These are phyloP conservation scores for Flaveria bidentis DNA, from an alignment of 129 eudicot genomes.

Conservation along the genomic window DNA sequence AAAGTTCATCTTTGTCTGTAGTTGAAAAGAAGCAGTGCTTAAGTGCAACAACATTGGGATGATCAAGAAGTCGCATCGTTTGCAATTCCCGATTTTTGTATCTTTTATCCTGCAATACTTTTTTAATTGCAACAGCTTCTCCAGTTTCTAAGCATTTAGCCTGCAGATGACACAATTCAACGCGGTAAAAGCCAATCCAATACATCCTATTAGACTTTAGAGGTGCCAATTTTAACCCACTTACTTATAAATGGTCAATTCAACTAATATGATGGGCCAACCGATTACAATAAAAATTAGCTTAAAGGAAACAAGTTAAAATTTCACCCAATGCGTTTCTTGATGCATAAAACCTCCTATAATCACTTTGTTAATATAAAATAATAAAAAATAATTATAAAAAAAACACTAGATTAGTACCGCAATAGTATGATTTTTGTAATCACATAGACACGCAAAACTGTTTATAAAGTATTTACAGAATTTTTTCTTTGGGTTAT, in stretches of 20 bases:
- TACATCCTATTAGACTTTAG: background rate
- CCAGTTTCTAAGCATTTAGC: constrained; percentile 88
- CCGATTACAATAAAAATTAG: background rate
- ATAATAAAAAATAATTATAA: too few relatives aligned
- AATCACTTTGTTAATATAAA: background rate
- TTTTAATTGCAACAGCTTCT: constrained; percentile 79
- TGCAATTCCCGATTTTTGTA: constrained; percentile 85
- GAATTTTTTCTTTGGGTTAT: background rate
- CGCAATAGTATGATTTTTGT: background rate
- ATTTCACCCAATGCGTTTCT: background rate
- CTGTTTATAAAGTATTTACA: background rate
- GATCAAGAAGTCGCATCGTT: constrained; percentile 87
- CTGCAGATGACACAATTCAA: constrained; percentile 35
- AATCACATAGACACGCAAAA: background rate
- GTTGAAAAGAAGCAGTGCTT: constrained; percentile 90
- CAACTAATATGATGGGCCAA: background rate
- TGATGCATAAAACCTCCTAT: background rate
- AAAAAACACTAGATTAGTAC: background rate
- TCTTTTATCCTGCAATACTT: constrained; percentile 84
- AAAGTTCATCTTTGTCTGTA: constrained; percentile 78
- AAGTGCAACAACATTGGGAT: constrained; percentile 75
- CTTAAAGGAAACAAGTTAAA: background rate
- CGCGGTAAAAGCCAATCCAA: background rate
- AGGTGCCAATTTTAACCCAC: background rate
- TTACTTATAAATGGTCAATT: background rate